These are phyloP conservation scores for Gracilaria vermiculophylla DNA, from an alignment of 23 red algal species.

Conservation along the genomic window DNA sequence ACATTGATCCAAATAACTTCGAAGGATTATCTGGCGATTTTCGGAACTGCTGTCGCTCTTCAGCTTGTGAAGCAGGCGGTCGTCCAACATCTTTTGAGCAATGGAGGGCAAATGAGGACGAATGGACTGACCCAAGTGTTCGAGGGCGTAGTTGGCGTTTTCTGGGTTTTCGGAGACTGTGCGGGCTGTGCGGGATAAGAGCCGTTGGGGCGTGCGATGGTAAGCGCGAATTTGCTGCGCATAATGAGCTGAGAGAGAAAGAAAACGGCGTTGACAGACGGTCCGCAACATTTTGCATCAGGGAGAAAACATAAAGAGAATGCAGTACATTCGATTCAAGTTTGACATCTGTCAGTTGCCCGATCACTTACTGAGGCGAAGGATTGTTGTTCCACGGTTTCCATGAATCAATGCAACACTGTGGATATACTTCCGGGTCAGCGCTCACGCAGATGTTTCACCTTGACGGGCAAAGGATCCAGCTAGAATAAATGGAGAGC, in stretches of 20 bases:
- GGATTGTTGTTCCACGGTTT: too few species aligned
- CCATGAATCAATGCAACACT: too few species aligned
- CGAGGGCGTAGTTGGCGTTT: background rate
- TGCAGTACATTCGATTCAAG: too few species aligned
- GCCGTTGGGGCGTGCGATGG: background rate
- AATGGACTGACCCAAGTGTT: background rate
- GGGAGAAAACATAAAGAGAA: background rate
- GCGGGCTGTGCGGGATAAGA: background rate
- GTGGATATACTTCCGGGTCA: too few species aligned
- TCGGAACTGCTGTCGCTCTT: background rate
- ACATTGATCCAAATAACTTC: constrained; percentile 1
- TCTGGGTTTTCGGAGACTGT: background rate
- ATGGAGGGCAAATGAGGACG: background rate
- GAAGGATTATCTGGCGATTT: background rate
- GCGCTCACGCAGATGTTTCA: too few species aligned
- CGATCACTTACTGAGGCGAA: too few species aligned
- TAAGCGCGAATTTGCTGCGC: background rate
- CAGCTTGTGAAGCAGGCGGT: constrained; percentile 10
- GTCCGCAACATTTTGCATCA: background rate
- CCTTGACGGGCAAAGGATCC: too few species aligned
- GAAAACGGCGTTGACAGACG: background rate
- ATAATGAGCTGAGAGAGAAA: background rate
- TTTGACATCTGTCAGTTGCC: too few species aligned
- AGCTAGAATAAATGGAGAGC: too few species aligned
- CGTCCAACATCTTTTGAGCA: constrained; percentile 24